Base-by-base conservation (phyloP, 768 basidiomycete genomes). In the Tylopilus sp. region DNA sequence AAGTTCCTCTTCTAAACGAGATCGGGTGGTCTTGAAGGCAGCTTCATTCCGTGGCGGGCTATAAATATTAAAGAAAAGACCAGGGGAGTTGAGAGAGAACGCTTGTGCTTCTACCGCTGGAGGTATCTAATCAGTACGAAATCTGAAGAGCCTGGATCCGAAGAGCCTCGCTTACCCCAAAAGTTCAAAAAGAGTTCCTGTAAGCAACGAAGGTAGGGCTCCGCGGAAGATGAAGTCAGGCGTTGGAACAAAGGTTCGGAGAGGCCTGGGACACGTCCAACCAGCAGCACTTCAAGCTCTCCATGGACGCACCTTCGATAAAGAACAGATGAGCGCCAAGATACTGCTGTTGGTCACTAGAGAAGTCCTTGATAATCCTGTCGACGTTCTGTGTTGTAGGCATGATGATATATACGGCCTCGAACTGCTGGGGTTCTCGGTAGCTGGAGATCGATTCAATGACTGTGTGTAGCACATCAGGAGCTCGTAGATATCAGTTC, bases 311-410 rank as follows among this genome's bases (percentile, higher is more conserved):
- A 86, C 96, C 89, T 64, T 98, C 96, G 54, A 95, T 78, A 68
- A 98, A 99, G 79, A 94, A 95, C 52, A 98, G 69, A 69, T 98
- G 91, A 0, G 89, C 96, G 0, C 74, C 86, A 17, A 84, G 84
- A 67, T 98, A 98, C 54, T 79, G 80, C 60, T 87, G 83, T 60
- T 78, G 76, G 14, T 78, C 78, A 36, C 71, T 65, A 4, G 76
- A 73, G 65, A 93, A 96, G 71, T 99, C 97, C 30, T 78, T 82
- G 61, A 98, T 87, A 63, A 99, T 79, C 21, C 94, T 82, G 52
- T 96, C 87, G 40, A 98, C 83, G 70, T 98, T 98, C 75, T 93
- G 90, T 2, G 84, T 84, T 5, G 97, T 98, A 16, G 97, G 90
- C 83, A 95, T 96, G 54, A 98, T 76, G 56, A 99, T 73, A 68